Conservation (phyloP, 2,329 filamentous ascomycete genomes). For the Apiospora marii region DNA sequence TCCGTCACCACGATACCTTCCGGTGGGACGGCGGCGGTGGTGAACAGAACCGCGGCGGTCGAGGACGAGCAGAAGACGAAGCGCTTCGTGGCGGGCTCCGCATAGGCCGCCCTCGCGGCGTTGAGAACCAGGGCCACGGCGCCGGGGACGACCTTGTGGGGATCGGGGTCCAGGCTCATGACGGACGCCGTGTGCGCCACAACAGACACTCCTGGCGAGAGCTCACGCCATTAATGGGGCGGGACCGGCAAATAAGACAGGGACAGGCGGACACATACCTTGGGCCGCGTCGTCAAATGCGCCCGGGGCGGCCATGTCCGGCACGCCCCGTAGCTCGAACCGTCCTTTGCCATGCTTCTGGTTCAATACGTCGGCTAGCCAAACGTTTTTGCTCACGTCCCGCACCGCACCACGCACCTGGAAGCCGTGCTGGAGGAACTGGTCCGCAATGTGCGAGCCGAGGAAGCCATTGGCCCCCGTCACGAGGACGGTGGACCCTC, state of each 20-base stretch:
- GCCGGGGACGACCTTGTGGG: constrained; percentile 29
- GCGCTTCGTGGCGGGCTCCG: constrained; percentile 31
- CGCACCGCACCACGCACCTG: constrained; percentile 3
- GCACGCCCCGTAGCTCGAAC: background rate
- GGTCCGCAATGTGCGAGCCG: constrained; percentile 2
- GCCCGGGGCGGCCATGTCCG: background rate
- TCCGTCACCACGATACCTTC: no score
- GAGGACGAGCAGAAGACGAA: constrained; percentile 36
- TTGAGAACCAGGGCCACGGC: constrained; percentile 35
- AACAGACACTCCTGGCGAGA: constrained; percentile 28
- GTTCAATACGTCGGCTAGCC: background rate
- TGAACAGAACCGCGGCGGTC: constrained; percentile 27
- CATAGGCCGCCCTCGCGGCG: constrained; percentile 35
- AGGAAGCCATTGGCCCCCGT: constrained; percentile 20
- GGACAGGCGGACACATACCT: background rate
- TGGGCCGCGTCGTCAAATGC: background rate
- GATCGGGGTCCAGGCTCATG: constrained; percentile 30
- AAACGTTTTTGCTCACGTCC: background rate
- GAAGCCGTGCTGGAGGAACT: constrained; percentile 8
- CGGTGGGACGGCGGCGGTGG: background rate
- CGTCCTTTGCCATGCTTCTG: background rate
- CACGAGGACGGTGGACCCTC: background rate
- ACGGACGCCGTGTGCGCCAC: constrained; percentile 36
- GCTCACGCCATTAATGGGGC: background rate
- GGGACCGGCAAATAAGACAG: background rate